Conservation (phyloP, 345 rosid species). For the Euclidium syriacum region DNA sequence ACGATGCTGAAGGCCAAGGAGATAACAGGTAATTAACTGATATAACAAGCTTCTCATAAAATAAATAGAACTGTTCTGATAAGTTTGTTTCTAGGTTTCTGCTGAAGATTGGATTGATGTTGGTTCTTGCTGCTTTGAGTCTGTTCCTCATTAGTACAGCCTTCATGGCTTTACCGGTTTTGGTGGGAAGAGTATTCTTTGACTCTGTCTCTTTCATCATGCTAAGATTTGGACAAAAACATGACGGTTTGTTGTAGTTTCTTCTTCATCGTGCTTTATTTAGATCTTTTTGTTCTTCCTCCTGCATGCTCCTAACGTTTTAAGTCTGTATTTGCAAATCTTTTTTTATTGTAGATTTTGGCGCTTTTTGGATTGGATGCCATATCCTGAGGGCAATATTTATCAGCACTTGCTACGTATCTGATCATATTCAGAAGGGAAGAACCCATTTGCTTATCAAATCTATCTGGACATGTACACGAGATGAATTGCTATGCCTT, state of each 20-base stretch:
- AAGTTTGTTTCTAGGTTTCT: slow-evolving; percentile 13
- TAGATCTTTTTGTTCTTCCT: background rate
- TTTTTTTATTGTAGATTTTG: slow-evolving; percentile 7
- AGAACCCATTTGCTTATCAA: slow-evolving; percentile 11
- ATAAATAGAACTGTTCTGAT: background rate
- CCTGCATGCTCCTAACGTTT: background rate
- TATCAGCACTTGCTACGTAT: background rate
- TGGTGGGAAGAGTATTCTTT: slow-evolving; percentile 4
- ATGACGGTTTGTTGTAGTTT: slow-evolving; percentile 11
- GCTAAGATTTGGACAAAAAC: background rate
- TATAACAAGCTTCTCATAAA: background rate
- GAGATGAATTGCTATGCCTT: background rate
- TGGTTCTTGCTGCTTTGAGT: slow-evolving; percentile 21
- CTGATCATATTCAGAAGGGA: slow-evolving; percentile 9
- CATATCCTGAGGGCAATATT: background rate
- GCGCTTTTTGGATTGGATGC: slow-evolving; percentile 13
- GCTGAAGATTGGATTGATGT: slow-evolving; percentile 9
- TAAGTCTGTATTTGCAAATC: background rate
- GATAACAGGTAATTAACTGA: background rate
- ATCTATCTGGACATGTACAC: background rate
- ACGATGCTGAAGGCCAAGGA: background rate
- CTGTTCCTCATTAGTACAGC: background rate
- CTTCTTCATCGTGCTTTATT: background rate
- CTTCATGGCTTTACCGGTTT: slow-evolving; percentile 21
- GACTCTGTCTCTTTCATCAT: background rate